These are phyloP conservation scores for Poa annua DNA, from an alignment of 176 grass and related monocot species.

Conservation along the genomic window DNA sequence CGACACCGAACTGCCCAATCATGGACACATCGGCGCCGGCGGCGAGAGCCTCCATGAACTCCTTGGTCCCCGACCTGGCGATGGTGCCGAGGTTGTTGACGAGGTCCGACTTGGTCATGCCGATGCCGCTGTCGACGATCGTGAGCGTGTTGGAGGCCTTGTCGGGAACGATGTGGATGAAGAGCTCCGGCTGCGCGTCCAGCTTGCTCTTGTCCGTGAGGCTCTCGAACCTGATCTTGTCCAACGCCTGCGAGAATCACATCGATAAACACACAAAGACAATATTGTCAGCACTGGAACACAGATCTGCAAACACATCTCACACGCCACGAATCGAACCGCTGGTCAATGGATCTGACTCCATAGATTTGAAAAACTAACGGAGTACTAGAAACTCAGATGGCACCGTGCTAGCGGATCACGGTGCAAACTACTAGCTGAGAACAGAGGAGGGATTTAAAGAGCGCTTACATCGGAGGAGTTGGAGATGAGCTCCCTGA, in stretches of 20 bases:
- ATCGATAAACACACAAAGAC: neutral
- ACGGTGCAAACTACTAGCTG: neutral
- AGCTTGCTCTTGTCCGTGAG: slow-evolving; percentile 98
- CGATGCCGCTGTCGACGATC: slow-evolving; percentile 82
- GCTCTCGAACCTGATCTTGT: slow-evolving; percentile 91
- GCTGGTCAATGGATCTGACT: neutral
- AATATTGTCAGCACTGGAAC: neutral
- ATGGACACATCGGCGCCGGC: slow-evolving; percentile 83
- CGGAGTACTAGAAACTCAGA: neutral
- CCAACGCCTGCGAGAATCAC: slow-evolving; percentile 61
- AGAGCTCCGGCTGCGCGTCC: slow-evolving; percentile 79
- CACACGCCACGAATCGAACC: neutral
- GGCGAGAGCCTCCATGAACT: slow-evolving; percentile 90
- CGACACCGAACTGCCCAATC: slow-evolving; percentile 87
- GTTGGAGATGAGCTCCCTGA: slow-evolving; percentile 91
- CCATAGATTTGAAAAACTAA: no score
- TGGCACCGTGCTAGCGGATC: neutral
- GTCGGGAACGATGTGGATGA: slow-evolving; percentile 85
- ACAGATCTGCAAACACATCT: neutral
- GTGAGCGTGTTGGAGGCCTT: slow-evolving; percentile 72
- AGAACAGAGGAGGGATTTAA: neutral
- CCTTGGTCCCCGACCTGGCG: slow-evolving; percentile 81
- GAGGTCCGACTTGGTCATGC: slow-evolving; percentile 88
- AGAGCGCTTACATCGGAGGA: slow-evolving; percentile 68
- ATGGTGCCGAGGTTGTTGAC: slow-evolving; percentile 95